Conservation (phyloP, 106 monocot genomes). For the Apostasia shenzhenica region DNA sequence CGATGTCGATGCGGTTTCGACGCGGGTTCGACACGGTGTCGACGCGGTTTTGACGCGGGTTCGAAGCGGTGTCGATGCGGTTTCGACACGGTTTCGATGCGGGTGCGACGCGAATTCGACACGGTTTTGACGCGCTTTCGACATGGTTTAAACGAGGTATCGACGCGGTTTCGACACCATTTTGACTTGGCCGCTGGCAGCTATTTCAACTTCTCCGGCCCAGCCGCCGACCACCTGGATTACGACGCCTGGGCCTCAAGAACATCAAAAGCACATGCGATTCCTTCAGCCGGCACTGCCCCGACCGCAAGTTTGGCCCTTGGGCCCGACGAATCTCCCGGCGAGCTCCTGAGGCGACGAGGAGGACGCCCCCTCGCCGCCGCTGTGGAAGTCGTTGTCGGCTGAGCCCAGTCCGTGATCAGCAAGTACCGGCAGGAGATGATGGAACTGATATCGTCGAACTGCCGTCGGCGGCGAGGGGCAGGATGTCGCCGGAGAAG, state of each 20-base stretch:
- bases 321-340: slow-evolving; percentile 14
- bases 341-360: background rate
- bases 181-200: no score
- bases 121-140: no score
- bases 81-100: no score
- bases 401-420: slow-evolving; percentile 5
- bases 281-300: slow-evolving; percentile 8
- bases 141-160: no score
- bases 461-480: background rate
- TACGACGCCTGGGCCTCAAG: slow-evolving; percentile 24
- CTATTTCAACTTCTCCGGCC: no score
- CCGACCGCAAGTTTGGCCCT: slow-evolving; percentile 11
- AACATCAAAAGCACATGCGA: slow-evolving; percentile 14
- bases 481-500: background rate
- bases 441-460: slow-evolving; percentile 34
- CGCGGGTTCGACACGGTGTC: no score
- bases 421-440: slow-evolving; percentile 31
- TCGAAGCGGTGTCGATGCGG: no score
- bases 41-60: no score
- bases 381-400: slow-evolving; percentile 14
- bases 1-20: no score
- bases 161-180: no score
- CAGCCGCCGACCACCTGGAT: slow-evolving; percentile 1
- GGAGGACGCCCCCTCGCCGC: slow-evolving; percentile 15
- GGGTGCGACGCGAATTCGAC: no score